These are phyloP conservation scores for Ganoderma resinaceum DNA, from an alignment of 1,284 basidiomycete genomes.

Conservation along the genomic window DNA sequence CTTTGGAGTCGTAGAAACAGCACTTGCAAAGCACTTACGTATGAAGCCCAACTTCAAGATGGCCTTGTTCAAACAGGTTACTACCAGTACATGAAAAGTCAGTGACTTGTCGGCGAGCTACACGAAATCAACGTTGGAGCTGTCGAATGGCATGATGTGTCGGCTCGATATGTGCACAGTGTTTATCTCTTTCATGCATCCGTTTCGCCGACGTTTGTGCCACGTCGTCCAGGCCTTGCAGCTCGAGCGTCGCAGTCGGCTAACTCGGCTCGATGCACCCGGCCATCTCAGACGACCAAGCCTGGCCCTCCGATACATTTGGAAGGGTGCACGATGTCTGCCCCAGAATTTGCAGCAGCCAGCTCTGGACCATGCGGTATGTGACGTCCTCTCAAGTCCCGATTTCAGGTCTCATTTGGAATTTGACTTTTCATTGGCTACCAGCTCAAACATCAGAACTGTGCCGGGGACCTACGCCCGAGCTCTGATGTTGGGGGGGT, in stretches of 20 bases:
- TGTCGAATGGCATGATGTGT: not conserved
- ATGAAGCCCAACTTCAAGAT: not conserved
- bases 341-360: too few species aligned
- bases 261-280: too few species aligned
- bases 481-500: not conserved
- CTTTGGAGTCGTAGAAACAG: not conserved
- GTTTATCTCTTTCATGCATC: not conserved
- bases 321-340: too few species aligned
- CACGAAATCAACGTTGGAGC: not conserved
- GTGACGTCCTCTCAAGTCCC: not conserved
- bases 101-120: too few species aligned
- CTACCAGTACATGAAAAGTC: too few species aligned
- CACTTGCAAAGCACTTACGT: not conserved
- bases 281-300: too few species aligned
- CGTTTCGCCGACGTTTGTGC: not conserved
- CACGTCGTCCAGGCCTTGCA: too few species aligned
- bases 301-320: too few species aligned
- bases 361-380: not conserved
- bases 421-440: not conserved
- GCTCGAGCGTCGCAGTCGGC: too few species aligned
- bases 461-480: not conserved
- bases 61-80: too few species aligned
- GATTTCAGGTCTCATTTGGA: not conserved
- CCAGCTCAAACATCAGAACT: not conserved
- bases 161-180: not conserved